Conservation (phyloP, 2,329 filamentous ascomycete species). For the Calonectria fujianensis region DNA sequence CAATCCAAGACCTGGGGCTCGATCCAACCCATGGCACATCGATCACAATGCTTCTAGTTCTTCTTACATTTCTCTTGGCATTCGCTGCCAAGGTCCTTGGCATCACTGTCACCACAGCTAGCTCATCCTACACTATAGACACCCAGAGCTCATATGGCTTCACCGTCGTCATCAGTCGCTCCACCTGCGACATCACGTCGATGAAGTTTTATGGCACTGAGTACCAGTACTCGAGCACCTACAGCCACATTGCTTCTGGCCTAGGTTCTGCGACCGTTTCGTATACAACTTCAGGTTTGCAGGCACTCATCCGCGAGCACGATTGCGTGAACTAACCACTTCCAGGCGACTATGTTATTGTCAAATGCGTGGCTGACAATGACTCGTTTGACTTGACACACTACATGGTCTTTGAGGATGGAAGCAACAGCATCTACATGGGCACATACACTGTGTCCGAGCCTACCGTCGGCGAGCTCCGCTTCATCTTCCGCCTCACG, state of each 20-base stretch:
- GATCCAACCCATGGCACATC: background rate
- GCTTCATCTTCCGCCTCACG: conserved; percentile 29
- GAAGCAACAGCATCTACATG: conserved; percentile 29
- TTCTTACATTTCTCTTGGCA: conserved; percentile 26
- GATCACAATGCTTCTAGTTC: background rate
- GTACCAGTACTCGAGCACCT: conserved; percentile 35
- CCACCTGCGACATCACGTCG: conserved; percentile 29
- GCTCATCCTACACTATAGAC: conserved; percentile 10
- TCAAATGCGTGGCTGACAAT: conserved; percentile 26
- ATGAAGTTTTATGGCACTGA: conserved; percentile 32
- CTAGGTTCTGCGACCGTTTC: conserved; percentile 29
- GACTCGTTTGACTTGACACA: conserved; percentile 24
- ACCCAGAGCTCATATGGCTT: conserved; percentile 24
- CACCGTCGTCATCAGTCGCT: conserved; percentile 19
- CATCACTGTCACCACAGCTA: conserved; percentile 26
- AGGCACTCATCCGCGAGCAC: background rate
- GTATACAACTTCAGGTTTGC: conserved; percentile 4
- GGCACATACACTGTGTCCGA: conserved; percentile 26
- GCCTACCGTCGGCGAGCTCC: conserved; percentile 27
- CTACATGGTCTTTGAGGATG: conserved; percentile 32
- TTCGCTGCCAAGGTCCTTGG: conserved; percentile 17
- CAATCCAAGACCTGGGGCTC: background rate
- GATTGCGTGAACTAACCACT: background rate
- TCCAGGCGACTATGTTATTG: conserved; percentile 20
- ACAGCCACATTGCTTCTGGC: conserved; percentile 32